Conservation (phyloP, 768 basidiomycete genomes). For the Terana coerulea region DNA sequence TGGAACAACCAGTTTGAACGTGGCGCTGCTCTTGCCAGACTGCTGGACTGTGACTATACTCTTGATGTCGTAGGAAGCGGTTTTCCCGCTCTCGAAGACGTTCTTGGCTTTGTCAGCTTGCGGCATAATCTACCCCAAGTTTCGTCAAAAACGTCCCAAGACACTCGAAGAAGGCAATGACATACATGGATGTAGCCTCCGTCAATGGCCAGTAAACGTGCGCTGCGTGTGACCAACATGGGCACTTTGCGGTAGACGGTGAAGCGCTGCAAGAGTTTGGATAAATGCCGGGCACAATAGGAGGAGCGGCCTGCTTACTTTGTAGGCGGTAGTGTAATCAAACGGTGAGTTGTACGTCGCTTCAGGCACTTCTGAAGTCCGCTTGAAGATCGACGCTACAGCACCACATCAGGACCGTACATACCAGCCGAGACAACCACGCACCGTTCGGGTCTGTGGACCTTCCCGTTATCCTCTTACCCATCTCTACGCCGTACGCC, state of each 20-base stretch:
- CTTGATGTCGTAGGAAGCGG: constrained; percentile 89
- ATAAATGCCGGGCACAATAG: not conserved
- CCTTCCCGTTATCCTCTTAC: constrained; percentile 52
- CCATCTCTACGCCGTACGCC: constrained; percentile 64
- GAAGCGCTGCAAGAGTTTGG: constrained; percentile 64
- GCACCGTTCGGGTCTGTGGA: constrained; percentile 92
- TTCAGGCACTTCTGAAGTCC: constrained; percentile 66
- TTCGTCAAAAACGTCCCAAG: constrained; percentile 9
- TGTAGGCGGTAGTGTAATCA: constrained; percentile 84
- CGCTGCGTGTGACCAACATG: constrained; percentile 87
- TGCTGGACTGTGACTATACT: constrained; percentile 82
- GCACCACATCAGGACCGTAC: not conserved
- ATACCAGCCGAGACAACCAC: constrained; percentile 7
- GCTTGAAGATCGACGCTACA: constrained; percentile 90
- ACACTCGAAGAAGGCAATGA: constrained; percentile 1
- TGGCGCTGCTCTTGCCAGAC: constrained; percentile 70
- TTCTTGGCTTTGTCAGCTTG: constrained; percentile 71
- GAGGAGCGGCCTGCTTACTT: constrained; percentile 40
- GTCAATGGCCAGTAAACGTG: constrained; percentile 90
- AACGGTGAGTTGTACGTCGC: constrained; percentile 51
- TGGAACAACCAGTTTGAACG: constrained; percentile 87
- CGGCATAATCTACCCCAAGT: constrained; percentile 72
- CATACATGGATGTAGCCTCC: constrained; percentile 88
- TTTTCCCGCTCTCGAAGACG: constrained; percentile 87
- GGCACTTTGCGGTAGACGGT: constrained; percentile 93